phyloP scores from a whole-genome alignment of 768 basidiomycete species.

The Suillus lakei region DNA sequence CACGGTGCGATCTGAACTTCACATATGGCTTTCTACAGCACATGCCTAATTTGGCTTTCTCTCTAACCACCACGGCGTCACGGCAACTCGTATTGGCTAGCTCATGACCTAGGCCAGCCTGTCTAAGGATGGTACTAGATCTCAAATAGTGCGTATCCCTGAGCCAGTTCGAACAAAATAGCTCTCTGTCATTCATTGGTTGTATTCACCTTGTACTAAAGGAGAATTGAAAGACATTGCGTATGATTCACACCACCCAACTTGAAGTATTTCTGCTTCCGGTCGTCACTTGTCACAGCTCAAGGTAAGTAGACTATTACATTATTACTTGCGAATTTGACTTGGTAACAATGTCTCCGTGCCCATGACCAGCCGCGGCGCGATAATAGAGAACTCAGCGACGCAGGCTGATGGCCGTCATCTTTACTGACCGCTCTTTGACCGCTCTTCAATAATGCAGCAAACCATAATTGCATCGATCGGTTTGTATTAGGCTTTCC shows the following conservation, averaged over 20 bases:
- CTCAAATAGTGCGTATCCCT: not conserved
- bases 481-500: not conserved
- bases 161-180: not conserved
- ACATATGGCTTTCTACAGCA: slow-evolving; percentile 1
- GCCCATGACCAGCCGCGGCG: not conserved
- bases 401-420: not conserved
- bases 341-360: not conserved
- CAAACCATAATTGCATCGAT: not conserved
- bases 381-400: not conserved
- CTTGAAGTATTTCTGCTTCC: not conserved
- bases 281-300: not conserved
- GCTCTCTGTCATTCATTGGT: not conserved
- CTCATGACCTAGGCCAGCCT: not conserved
- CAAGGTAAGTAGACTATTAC: not conserved
- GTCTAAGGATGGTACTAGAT: not conserved
- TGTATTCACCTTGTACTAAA: not conserved
- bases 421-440: not conserved
- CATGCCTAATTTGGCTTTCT: slow-evolving; percentile 4
- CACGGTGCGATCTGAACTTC: not conserved
- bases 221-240: not conserved
- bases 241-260: not conserved
- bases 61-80: not conserved
- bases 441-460: not conserved
- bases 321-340: not conserved
- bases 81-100: too few species aligned